phyloP scores from a whole-genome alignment of 805 yeast species.

The Metschnikowia henanensis region DNA sequence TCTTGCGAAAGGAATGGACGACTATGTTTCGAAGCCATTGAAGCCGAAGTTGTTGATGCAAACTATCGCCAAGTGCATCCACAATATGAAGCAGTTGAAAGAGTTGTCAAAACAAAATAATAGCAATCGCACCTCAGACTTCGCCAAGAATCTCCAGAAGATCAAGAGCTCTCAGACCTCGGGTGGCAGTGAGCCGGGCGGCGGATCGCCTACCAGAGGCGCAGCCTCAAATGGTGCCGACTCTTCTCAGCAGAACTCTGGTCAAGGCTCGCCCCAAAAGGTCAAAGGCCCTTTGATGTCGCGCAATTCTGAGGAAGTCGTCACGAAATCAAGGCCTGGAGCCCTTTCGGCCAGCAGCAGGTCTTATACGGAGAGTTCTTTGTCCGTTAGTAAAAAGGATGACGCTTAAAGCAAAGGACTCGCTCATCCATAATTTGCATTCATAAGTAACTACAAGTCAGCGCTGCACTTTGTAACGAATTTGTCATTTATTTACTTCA shows the following conservation, averaged over 20 bases:
- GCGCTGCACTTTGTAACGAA: no score
- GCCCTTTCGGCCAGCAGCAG: constrained; percentile 29
- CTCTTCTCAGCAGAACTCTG: constrained; percentile 1
- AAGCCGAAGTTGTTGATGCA: constrained; percentile 82
- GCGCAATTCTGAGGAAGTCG: constrained; percentile 30
- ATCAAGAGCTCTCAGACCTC: constrained; percentile 23
- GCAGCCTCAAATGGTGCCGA: constrained; percentile 2
- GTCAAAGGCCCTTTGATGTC: constrained; percentile 12
- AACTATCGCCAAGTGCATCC: constrained; percentile 82
- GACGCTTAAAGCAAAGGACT: background rate
- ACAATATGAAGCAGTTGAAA: constrained; percentile 61
- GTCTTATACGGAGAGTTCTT: constrained; percentile 36
- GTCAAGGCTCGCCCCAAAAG: constrained; percentile 8
- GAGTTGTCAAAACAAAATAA: constrained; percentile 52
- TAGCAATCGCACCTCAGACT: constrained; percentile 43
- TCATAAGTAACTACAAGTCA: background rate
- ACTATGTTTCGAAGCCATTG: constrained; percentile 83
- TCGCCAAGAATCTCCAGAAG: constrained; percentile 45
- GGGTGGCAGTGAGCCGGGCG: constrained; percentile 6
- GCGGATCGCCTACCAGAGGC: constrained; percentile 6
- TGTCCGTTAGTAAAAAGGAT: constrained; percentile 13
- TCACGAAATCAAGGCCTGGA: constrained; percentile 27
- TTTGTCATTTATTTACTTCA: no score
- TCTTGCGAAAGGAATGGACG: constrained; percentile 89
- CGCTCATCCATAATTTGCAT: background rate